Evolutionary conservation across 2,329 filamentous ascomycete genomes (phyloP), one percentile per base, ranked within the genome.

Genomic region (Pyricularia sp.): DNA sequence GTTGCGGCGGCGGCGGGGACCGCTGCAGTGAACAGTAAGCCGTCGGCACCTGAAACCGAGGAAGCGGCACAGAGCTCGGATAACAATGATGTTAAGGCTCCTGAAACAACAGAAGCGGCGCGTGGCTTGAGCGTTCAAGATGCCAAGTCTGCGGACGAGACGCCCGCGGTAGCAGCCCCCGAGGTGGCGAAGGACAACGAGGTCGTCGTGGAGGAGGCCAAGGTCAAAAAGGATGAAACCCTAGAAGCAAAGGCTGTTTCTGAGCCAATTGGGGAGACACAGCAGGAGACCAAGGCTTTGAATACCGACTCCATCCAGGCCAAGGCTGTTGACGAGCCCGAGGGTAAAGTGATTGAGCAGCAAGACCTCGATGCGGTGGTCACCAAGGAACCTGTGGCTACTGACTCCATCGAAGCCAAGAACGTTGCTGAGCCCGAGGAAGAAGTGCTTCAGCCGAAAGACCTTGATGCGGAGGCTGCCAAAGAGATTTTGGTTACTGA

Each of bases 51-150:
- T 7, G n/a, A n/a, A 17, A 42, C 25, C 59, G 33, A 64, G 64
- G 65, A 42, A 42, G 26, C 67, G 66, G 31, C 64, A 65, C 42
- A 55, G 58, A 67, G 36, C 68, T 33, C 42, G 50, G 36, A 69
- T 68, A 71, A 70, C 70, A 65, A 25, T 68, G 65, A 64, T 69
- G 66, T 70, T 33, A 70, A 72, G 69, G 72, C 70, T 70, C 69
- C 11, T 71, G 68, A 71, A 26, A 68, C 61, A 26, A 25, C 12
- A 14, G 26, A 33, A 63, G n/a, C 50, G 26, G 25, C 28, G 66
- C 31, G 33, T 20, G 28, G 61, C 26, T 12, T 42, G 26, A 6
- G 4, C 25, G 55, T n/a, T 63, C 28, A n/a, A 26, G 65, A 31
- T 61, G 61, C 28, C 64, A 69, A 36, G 26, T 31, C 65, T 25